Evolutionary conservation across 805 yeast species (phyloP), one percentile per base, ranked within the genome.

Genomic region (Hanseniaspora pseudoguilliermondii): DNA sequence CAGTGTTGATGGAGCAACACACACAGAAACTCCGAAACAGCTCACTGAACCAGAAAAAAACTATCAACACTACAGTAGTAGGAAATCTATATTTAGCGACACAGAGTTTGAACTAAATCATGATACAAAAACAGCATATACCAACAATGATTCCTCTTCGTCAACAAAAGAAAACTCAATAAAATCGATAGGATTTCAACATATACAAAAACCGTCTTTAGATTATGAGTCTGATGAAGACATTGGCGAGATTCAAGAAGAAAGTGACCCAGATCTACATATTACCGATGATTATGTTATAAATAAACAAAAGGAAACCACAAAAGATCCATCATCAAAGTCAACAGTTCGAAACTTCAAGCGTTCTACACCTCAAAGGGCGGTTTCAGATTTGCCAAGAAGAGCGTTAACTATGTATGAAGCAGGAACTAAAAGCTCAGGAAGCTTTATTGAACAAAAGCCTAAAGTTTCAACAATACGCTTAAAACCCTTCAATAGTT

Each of bases 11-110:
- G 27, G 18, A 41, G 21, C 9, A 16, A 23, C n/a, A 16, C 44
- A 41, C 2, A 5, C 29, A 4, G 16, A 32, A 32, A 11, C 35
- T 10, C 35, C 35, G 15, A 32, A 46, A 15, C 20, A 46, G 27
- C 21, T n/a, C 15, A 15, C n/a, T 18, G 21, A 32, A 18, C 1
- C 27, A 15, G 35, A 3, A 6, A 11, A 2, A 7, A 20, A 5
- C 35, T 15, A 3, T 11, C n/a, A 18, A 23, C 16, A 16, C n/a
- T 3, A 2, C 15, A 38, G 15, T 7, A 44, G 44, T 13, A 43
- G 55, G 44, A 29, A 27, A 5, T 36, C 49, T 2, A 51, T 51
- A 5, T 51, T 51, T n/a, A 51, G 55, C 20, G 55, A 51, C 21
- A 35, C 55, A 43, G 55, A 42, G 10, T 13, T 51, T 20, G 49